Base-by-base conservation (phyloP, 345 rosid genomes). In the Bruguiera sexangula region DNA sequence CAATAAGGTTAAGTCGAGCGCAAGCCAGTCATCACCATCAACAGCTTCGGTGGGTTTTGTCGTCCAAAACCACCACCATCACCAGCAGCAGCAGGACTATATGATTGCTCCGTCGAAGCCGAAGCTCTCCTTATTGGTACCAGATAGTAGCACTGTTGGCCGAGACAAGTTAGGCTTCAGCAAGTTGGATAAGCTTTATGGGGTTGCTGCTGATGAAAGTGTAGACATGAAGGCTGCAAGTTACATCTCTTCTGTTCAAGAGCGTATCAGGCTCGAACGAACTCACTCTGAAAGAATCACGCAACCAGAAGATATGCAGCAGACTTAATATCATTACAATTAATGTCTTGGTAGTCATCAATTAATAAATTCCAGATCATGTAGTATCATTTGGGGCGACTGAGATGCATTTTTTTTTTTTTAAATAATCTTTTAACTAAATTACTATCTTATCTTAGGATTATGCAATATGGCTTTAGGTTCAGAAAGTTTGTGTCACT, bases 221-320 rank as follows among this genome's bases (percentile, higher is more conserved):
- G 83, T 88, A 2, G 93, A 88, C 61, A 11, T 54, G 57, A 86
- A 75, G 76, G 86, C 90, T 56, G 54, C 86, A 6, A 73, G 36
- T 34, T 86, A 82, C 74, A 88, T 88, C 70, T 75, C 83, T 58
- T 74, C 84, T 2, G 90, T 84, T 69, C 86, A 74, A 57, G 87
- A 84, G 50, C 85, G 93, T 60, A 86, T 86, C 82, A 85, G 81
- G 79, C 86, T 76, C 55, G 88, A 87, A 70, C 60, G 76, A 53
- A 4, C 20, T 76, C 67, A 73, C 72, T 80, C 80, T 0, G 85
- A 82, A 57, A 29, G 69, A 60, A 51, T 58, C 21, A 8, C 2
- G 21, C 68, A 52, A 46, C 48, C 29, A 36, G 79, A 77, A 48
- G 71, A 67, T 26, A 1, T 36, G 54, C 51, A 46, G 48, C 29